Evolutionary conservation across 208 protist genomes (phyloP), one percentile per base, ranked within the genome.

Genomic region (Crithidia thermophila): DNA sequence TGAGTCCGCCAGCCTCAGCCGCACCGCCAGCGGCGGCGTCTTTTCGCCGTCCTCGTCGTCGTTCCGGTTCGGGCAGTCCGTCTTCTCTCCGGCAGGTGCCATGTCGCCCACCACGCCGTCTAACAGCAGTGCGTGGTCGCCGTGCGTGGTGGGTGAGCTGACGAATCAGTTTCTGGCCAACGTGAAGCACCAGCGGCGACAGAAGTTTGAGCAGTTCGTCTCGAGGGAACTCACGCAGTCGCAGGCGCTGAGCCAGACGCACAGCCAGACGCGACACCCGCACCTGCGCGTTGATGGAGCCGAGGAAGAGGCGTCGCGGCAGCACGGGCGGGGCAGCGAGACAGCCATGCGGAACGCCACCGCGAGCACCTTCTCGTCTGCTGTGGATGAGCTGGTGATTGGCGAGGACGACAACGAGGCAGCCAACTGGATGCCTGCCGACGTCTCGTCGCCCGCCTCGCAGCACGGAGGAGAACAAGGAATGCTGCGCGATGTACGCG

Each of bases 161-260:
- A 95, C 90, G 18, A 86, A 66, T 56, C 83, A 68, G n/a, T 93
- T 95, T 52, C 75, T 95, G 18, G 79, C 82, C 20, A 81, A 63
- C 43, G 85, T 93, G 28, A 50, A 85, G 37, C 69, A 82, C 40
- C 72, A 86, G 60, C 78, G 84, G 39, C 67, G 77, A 52, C 79
- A 90, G 52, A 83, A 66, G 18, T 76, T 85, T 51, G 85, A 87
- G 62, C 77, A 81, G 34, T 55, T 95, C 21, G 30, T 95, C 16
- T 78, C 84, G 37, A 67, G 75, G 11, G 85, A 94, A 36, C 37
- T 82, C n/a, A 81, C 76, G 43, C 69, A 84, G 53, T 88, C 77
- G 47, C 83, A 85, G 66, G 28, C 58, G 50, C n/a, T 59, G 43
- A 75, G 60, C n/a, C 69, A 75, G 30, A 68, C 69, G 3, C 59